Evolutionary conservation across 169 alveolate genomes (phyloP).

Genomic region (Perkinsus marinus): DNA sequence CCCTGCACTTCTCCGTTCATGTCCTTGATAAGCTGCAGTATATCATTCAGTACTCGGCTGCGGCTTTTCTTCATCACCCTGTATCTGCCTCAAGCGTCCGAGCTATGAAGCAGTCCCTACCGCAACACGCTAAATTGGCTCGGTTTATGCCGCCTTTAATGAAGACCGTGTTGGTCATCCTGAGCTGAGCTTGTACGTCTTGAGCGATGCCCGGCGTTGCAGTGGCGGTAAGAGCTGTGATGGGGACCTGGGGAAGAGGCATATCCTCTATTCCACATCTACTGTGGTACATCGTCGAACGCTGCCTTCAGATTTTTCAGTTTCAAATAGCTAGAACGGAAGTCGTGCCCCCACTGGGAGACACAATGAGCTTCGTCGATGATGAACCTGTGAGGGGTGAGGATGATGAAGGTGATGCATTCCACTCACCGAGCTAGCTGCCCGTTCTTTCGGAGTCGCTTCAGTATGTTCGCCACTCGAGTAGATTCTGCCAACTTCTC

Average conservation of each 20-base stretch:
- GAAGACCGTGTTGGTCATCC: conserved; percentile 44
- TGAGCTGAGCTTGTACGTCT: conserved; percentile 72
- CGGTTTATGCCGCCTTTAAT: conserved; percentile 30
- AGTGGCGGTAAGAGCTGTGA: conserved; percentile 91
- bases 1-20: conserved; percentile 26
- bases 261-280: background rate
- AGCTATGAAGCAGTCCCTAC: conserved; percentile 57
- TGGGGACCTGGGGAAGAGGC: conserved; percentile 50
- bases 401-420: background rate
- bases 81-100: conserved; percentile 7
- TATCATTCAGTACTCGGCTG: conserved; percentile 49
- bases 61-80: background rate
- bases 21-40: conserved; percentile 40
- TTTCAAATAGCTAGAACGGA: conserved; percentile 83
- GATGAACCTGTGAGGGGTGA: background rate
- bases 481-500: conserved; percentile 70
- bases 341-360: conserved; percentile 99
- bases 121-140: conserved; percentile 47
- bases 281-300: background rate
- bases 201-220: conserved; percentile 84
- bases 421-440: background rate
- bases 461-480: background rate
- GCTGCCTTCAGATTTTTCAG: conserved; percentile 32
- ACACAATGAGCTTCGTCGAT: conserved; percentile 99
- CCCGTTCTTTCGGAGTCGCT: background rate